Evolutionary conservation across 495 filamentous ascomycete genomes (phyloP).

Genomic region (Pyronema domesticum): DNA sequence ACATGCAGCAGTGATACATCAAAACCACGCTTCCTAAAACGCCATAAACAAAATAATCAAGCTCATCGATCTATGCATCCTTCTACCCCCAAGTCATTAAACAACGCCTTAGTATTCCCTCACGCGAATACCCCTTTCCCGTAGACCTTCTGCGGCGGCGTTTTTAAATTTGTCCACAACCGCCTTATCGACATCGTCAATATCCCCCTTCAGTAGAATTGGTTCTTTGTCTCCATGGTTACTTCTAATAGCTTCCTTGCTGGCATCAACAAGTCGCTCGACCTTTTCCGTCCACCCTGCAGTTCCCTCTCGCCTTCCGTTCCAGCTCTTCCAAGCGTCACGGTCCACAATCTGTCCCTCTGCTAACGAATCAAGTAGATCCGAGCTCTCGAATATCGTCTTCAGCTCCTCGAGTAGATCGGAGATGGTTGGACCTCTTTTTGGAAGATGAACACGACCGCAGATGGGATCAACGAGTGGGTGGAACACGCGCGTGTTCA

Average conservation of each 20-base stretch:
- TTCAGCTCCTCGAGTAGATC: constrained; percentile 4
- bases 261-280: neutral
- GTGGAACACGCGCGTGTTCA: constrained; percentile 5
- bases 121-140: constrained; percentile 1
- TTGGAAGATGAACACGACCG: neutral
- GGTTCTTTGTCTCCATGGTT: neutral
- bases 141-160: neutral
- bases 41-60: neutral
- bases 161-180: neutral
- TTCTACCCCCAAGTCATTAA: neutral
- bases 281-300: constrained; percentile 4
- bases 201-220: neutral
- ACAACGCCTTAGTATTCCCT: neutral
- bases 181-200: neutral
- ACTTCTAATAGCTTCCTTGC: neutral
- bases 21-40: neutral
- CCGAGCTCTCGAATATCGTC: neutral
- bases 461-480: neutral
- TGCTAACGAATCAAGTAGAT: neutral
- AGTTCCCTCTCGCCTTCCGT: neutral
- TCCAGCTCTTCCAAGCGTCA: constrained; percentile 4
- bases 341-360: neutral
- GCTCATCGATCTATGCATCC: neutral
- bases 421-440: neutral
- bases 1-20: neutral